Conservation (phyloP, 2,329 filamentous ascomycete species). For the Fusarium sp. region DNA sequence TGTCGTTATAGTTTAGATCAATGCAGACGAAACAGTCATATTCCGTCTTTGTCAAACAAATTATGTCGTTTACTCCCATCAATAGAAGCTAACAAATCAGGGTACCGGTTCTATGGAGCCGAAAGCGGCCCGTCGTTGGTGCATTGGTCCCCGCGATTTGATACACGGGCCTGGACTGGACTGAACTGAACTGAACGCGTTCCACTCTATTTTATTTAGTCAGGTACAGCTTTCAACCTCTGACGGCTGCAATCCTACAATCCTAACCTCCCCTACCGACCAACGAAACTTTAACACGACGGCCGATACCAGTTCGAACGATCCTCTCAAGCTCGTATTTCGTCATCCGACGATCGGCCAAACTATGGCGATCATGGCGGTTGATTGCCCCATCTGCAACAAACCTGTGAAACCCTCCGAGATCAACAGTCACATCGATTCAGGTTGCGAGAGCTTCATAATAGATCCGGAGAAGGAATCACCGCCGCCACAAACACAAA, state of each 20-base stretch:
- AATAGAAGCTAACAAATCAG: slow-evolving; percentile 4
- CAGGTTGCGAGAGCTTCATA: slow-evolving; percentile 77
- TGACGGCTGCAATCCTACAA: slow-evolving; percentile 10
- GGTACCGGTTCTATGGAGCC: slow-evolving; percentile 36
- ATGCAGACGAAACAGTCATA: neutral
- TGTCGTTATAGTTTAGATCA: slow-evolving; percentile 8
- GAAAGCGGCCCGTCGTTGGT: slow-evolving; percentile 38
- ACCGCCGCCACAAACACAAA: slow-evolving; percentile 49
- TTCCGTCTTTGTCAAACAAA: neutral
- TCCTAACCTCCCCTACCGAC: neutral
- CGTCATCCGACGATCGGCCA: slow-evolving; percentile 16
- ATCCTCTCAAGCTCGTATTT: neutral
- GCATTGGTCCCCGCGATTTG: slow-evolving; percentile 36
- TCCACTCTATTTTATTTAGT: slow-evolving; percentile 26
- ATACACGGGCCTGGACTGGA: slow-evolving; percentile 16
- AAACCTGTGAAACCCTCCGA: slow-evolving; percentile 77
- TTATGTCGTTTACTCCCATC: neutral
- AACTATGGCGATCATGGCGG: slow-evolving; percentile 55
- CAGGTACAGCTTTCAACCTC: slow-evolving; percentile 13
- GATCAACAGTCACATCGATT: slow-evolving; percentile 95
- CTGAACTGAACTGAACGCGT: slow-evolving; percentile 18
- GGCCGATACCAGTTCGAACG: neutral
- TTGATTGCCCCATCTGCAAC: slow-evolving; percentile 86
- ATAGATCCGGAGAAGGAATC: slow-evolving; percentile 62
- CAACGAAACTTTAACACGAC: slow-evolving; percentile 2